Evolutionary conservation across 768 basidiomycete species (phyloP).

Genomic region (Candolleomyces efflorescens): DNA sequence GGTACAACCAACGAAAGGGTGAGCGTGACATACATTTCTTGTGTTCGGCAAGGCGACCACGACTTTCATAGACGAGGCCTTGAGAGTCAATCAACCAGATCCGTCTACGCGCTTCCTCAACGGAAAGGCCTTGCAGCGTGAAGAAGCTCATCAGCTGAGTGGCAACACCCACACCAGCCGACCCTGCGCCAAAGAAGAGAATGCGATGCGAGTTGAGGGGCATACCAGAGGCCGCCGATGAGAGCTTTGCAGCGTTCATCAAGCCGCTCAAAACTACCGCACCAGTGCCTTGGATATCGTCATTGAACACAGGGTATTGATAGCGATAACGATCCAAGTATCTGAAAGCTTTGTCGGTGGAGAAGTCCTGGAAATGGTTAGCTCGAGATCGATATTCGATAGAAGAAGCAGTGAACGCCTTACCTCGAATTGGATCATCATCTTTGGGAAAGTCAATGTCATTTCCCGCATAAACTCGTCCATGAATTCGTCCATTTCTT

Average conservation of each 20-base stretch:
- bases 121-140: slow-evolving; percentile 69
- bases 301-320: slow-evolving; percentile 80
- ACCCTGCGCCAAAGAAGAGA: slow-evolving; percentile 91
- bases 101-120: slow-evolving; percentile 68
- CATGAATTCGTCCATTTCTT: slow-evolving; percentile 78
- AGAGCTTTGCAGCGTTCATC: slow-evolving; percentile 79
- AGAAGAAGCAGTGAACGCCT: slow-evolving; percentile 8
- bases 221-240: slow-evolving; percentile 64
- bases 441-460: slow-evolving; percentile 65
- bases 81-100: slow-evolving; percentile 88
- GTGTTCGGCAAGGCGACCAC: slow-evolving; percentile 74
- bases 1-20: not conserved
- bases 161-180: slow-evolving; percentile 89
- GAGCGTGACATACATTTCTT: slow-evolving; percentile 60
- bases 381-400: not conserved
- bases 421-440: slow-evolving; percentile 84
- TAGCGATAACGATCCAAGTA: slow-evolving; percentile 76
- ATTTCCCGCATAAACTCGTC: slow-evolving; percentile 92
- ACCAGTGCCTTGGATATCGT: slow-evolving; percentile 90
- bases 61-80: slow-evolving; percentile 75
- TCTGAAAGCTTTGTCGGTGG: slow-evolving; percentile 86
- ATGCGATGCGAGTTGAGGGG: slow-evolving; percentile 75
- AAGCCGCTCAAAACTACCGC: slow-evolving; percentile 90
- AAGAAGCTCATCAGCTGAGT: slow-evolving; percentile 89
- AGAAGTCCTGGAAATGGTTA: slow-evolving; percentile 62